Percentiles rank a stretch among this genome's conserved stretches.
These are phyloP conservation scores for Saussurea involucrata DNA, from an alignment of 129 eudicot genomes.

Conservation along the genomic window DNA sequence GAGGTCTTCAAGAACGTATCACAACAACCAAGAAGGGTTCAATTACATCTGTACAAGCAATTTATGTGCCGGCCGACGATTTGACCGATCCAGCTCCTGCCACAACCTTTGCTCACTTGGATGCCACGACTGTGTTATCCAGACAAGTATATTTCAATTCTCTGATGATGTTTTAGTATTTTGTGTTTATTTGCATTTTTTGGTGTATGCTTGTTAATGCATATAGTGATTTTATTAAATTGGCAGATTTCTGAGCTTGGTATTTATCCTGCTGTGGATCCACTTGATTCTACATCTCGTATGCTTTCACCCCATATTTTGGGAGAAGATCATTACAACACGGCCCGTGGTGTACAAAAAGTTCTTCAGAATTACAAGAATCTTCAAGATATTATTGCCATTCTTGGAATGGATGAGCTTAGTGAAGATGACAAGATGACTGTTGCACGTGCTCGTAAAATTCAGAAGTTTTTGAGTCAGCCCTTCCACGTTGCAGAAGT, in stretches of 20 bases:
- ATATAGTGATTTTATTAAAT: not conserved
- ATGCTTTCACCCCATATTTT: constrained; percentile 42
- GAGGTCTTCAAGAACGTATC: constrained; percentile 48
- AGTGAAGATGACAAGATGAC: constrained; percentile 49
- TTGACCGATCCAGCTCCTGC: constrained; percentile 51
- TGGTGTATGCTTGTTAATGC: not conserved
- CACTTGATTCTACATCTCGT: constrained; percentile 42
- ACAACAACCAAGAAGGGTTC: constrained; percentile 52
- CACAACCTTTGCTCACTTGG: constrained; percentile 47
- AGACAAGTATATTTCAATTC: constrained; percentile 19
- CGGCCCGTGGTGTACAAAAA: constrained; percentile 45
- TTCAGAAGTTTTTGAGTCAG: constrained; percentile 42
- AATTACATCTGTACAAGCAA: constrained; percentile 44
- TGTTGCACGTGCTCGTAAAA: constrained; percentile 44
- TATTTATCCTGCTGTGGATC: constrained; percentile 43
- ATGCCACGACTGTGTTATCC: constrained; percentile 43
- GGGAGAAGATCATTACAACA: constrained; percentile 47
- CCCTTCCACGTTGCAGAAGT: constrained; percentile 46
- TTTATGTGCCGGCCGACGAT: constrained; percentile 48
- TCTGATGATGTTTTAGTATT: not conserved
- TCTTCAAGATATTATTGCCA: constrained; percentile 49
- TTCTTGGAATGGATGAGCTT: constrained; percentile 50
- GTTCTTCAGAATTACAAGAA: constrained; percentile 49
- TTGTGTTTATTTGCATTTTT: not conserved
- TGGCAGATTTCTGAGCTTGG: constrained; percentile 47